Evolutionary conservation across 805 yeast species (phyloP).

Genomic region (Cyberlindnera meyerae): DNA sequence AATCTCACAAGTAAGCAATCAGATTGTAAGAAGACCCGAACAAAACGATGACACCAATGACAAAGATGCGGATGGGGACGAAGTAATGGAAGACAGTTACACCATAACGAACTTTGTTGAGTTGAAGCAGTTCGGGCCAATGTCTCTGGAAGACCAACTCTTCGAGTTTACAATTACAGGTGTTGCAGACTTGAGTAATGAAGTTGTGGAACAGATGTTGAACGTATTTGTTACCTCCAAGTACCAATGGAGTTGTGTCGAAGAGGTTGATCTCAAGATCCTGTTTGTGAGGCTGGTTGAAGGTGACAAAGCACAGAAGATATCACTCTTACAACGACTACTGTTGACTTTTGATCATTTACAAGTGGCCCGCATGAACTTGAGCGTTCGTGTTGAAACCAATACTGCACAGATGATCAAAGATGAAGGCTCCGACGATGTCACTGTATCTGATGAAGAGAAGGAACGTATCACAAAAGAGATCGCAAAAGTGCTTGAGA

Average conservation of each 20-base stretch:
- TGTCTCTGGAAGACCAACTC: slow-evolving; percentile 23
- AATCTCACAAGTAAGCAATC: slow-evolving; percentile 3
- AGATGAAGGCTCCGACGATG: slow-evolving; percentile 2
- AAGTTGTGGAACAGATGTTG: slow-evolving; percentile 32
- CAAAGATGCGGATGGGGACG: slow-evolving; percentile 1
- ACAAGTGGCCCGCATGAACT: slow-evolving; percentile 1
- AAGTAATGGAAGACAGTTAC: slow-evolving; percentile 8
- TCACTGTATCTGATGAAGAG: neutral
- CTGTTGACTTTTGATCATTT: slow-evolving; percentile 2
- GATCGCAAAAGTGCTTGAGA: slow-evolving; percentile 3
- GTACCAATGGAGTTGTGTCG: slow-evolving; percentile 34
- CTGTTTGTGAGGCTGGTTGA: slow-evolving; percentile 31
- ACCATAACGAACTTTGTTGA: slow-evolving; percentile 15
- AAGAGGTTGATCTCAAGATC: slow-evolving; percentile 31
- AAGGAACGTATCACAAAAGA: neutral
- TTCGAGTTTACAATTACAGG: slow-evolving; percentile 34
- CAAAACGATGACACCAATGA: neutral
- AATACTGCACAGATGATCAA: slow-evolving; percentile 11
- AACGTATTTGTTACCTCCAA: slow-evolving; percentile 7
- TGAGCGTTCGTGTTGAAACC: slow-evolving; percentile 6
- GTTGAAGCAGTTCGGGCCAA: slow-evolving; percentile 30
- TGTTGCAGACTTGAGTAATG: slow-evolving; percentile 30
- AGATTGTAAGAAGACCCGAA: neutral
- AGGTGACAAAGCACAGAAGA: neutral
- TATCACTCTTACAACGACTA: neutral